Evolutionary conservation across 2,329 filamentous ascomycete species (phyloP).

Genomic region (Fusarium keratoplasticum): DNA sequence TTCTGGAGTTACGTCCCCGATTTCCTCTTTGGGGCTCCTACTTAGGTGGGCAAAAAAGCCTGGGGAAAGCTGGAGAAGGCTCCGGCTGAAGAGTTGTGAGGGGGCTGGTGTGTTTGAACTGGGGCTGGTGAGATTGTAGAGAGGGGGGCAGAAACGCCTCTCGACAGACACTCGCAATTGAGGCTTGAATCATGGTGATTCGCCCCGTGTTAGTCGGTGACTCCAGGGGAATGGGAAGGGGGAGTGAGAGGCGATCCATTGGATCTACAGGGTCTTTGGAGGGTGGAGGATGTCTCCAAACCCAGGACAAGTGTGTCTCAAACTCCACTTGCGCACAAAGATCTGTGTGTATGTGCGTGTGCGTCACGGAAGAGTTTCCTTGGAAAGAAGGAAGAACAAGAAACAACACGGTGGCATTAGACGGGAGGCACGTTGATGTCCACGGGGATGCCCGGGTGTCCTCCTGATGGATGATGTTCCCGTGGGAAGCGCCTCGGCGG

Average conservation of each 20-base stretch:
- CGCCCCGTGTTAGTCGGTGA: slow-evolving; percentile 12
- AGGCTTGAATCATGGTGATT: slow-evolving; percentile 33
- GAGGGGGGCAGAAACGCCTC: not conserved
- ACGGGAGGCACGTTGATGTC: slow-evolving; percentile 4
- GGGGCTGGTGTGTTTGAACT: not conserved
- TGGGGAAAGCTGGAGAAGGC: slow-evolving; percentile 30
- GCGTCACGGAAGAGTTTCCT: slow-evolving; percentile 1
- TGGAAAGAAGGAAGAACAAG: slow-evolving; percentile 4
- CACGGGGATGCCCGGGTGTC: slow-evolving; percentile 24
- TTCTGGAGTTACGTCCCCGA: slow-evolving; percentile 10
- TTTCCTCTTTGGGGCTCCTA: slow-evolving; percentile 34
- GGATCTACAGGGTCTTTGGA: slow-evolving; percentile 42
- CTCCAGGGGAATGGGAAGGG: slow-evolving; percentile 32
- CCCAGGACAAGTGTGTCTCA: slow-evolving; percentile 28
- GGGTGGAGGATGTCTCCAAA: slow-evolving; percentile 29
- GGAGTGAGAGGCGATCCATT: slow-evolving; percentile 28
- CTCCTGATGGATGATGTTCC: slow-evolving; percentile 31
- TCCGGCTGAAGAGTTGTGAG: slow-evolving; percentile 6
- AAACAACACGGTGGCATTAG: slow-evolving; percentile 22
- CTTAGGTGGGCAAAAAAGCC: slow-evolving; percentile 15
- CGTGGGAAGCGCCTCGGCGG: slow-evolving; percentile 10
- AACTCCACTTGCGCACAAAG: slow-evolving; percentile 24
- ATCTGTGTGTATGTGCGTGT: slow-evolving; percentile 3
- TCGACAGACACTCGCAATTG: slow-evolving; percentile 11
- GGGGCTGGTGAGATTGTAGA: not conserved